These are phyloP conservation scores for Angomonas ambiguus DNA, from an alignment of 208 protist species.

Conservation along the genomic window DNA sequence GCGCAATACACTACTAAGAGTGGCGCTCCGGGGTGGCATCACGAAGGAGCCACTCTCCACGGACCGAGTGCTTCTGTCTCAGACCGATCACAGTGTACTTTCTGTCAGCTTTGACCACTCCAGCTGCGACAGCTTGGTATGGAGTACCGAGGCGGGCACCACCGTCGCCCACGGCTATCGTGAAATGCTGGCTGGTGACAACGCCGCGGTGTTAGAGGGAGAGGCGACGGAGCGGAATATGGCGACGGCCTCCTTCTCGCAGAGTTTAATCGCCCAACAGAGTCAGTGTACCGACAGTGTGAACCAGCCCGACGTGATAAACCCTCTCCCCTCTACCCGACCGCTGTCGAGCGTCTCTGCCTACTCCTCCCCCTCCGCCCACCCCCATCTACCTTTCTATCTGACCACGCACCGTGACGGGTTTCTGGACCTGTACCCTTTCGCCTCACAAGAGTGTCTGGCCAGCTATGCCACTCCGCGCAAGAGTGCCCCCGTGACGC, in stretches of 20 bases:
- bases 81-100: conserved; percentile 44
- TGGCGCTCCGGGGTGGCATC: conserved; percentile 21
- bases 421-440: conserved; percentile 76
- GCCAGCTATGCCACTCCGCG: conserved; percentile 50
- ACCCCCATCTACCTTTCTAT: conserved; percentile 85
- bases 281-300: conserved; percentile 4
- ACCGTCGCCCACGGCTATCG: conserved; percentile 62
- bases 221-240: conserved; percentile 56
- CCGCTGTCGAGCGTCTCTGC: conserved; percentile 12
- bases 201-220: conserved; percentile 48
- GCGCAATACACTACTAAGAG: conserved; percentile 45
- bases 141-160: conserved; percentile 59
- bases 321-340: neutral
- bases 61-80: conserved; percentile 68
- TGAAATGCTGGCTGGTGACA: conserved; percentile 74
- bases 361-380: conserved; percentile 28
- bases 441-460: conserved; percentile 62
- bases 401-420: conserved; percentile 50
- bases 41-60: conserved; percentile 14
- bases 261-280: conserved; percentile 28
- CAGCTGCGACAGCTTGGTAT: conserved; percentile 78
- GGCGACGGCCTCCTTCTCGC: conserved; percentile 51
- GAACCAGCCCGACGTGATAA: conserved; percentile 13
- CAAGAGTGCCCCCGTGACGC: conserved; percentile 18
- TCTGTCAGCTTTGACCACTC: conserved; percentile 61